Evolutionary conservation across 352 stramenopile species (phyloP), one percentile per base, ranked within the genome.

Genomic region (Halophytophthora polymorphica): DNA sequence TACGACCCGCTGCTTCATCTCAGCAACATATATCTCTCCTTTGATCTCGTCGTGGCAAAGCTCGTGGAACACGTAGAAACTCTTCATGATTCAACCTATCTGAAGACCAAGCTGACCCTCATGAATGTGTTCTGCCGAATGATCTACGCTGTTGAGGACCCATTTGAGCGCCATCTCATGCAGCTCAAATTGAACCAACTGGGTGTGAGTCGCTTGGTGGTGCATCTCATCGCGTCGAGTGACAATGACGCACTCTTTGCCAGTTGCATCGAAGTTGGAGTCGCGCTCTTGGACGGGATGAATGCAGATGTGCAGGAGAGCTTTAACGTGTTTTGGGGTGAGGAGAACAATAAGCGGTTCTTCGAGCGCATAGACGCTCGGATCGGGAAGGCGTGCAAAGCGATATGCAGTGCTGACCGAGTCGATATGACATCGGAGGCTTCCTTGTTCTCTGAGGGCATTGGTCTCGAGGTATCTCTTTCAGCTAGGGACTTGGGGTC

Each of bases 291-390:
- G 18, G 73, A 88, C 53, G 79, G 77, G 3, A 88, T 90, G 77
- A 90, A 90, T 42, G 74, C 79, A 1, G 68, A 86, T 50, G 79
- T 90, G 1, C 79, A 90, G 55, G 79, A 90, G 35, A 81, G 55
- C 21, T 90, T 90, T 40, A 76, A 73, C 31, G 33, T 45, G 6
- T 77, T 73, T 45, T 87, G 73, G 70, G 44, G 64, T 17, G 61
- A 81, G 14, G 13, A 50, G 5, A 41, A 38, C 1, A 68, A 72
- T 21, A 36, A 52, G n/a, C 47, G 33, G 3, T 90, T 90, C 53
- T 81, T 85, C 41, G 56, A 71, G 35, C 57, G 62, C 21, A 74
- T 88, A 40, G 61, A 72, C 44, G 61, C 56, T 6, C 65, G 61
- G 15, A 80, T 86, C 31, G 72, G 77, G 25, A 83, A 79, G 41